Base-by-base conservation (phyloP, 2,329 filamentous ascomycete genomes). In the Ophiostoma sp. region DNA sequence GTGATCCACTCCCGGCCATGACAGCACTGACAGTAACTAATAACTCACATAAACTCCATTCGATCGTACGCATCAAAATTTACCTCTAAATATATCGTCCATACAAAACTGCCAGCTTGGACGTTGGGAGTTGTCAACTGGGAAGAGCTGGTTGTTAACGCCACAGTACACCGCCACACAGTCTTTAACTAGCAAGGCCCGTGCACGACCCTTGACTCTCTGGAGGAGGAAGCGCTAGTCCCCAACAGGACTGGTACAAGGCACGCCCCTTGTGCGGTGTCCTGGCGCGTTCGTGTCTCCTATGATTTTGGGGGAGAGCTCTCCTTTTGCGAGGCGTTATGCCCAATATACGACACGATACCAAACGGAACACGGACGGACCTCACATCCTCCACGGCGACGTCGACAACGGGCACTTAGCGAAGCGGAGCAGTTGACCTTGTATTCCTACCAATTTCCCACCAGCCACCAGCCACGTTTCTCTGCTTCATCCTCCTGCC, bases 241-340 rank as follows among this genome's bases (percentile, higher is more conserved):
- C 55, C 2, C 18, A 67, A 49, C 4, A 11, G 3, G 65, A 45
- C 60, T 70, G 66, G 69, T 2, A 27, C 64, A 63, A 68, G 67
- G 69, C 67, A 70, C 69, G 69, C 65, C 65, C 69, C 69, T 66
- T 67, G 52, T 64, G 62, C 44, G 6, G 45, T 45, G 41, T 66
- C 64, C 27, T 55, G 49, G 69, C 69, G 69, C 69, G 69, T 70
- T 60, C 47, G 63, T 67, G 68, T 66, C 66, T 66, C 58, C 64
- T 49, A 55, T 66, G 49, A 18, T n/a, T 16, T 16, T 40, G 42
- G 38, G 49, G 16, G n/a, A 45, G 36, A 67, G 66, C 66, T 67
- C 66, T 52, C 66, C 66, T 67, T 64, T 67, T 67, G 58, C 27
- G 49, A 52, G 49, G 49, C 49, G 41, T 18, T 42, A 63, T 12